phyloP scores from a whole-genome alignment of 2,329 filamentous ascomycete species.

The Diaporthe humulicola region DNA sequence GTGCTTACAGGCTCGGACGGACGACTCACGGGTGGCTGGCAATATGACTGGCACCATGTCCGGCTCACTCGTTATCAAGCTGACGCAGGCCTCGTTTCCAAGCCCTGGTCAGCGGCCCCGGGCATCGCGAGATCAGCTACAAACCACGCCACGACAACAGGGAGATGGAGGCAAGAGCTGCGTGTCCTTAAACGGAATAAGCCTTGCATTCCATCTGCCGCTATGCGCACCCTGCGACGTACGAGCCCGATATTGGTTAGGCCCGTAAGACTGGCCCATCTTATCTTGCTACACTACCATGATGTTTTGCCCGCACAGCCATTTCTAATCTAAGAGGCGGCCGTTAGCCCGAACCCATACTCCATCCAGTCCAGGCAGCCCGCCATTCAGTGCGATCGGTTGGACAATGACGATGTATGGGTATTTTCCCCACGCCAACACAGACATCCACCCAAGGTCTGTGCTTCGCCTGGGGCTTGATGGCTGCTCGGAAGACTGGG shows the following conservation, averaged over 20 bases:
- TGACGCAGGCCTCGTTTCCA: slow-evolving; percentile 16
- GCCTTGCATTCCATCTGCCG: slow-evolving; percentile 3
- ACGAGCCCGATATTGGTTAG: slow-evolving; percentile 9
- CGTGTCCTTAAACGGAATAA: slow-evolving; percentile 25
- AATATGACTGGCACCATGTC: slow-evolving; percentile 23
- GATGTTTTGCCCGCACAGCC: slow-evolving; percentile 23
- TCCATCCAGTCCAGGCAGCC: neutral
- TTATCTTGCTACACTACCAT: slow-evolving; percentile 6
- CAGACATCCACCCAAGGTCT: slow-evolving; percentile 24
- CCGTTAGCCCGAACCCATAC: slow-evolving; percentile 18
- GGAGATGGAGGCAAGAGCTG: slow-evolving; percentile 15
- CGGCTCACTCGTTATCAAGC: slow-evolving; percentile 3
- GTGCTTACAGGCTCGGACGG: neutral
- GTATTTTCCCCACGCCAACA: slow-evolving; percentile 16
- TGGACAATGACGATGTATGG: slow-evolving; percentile 6
- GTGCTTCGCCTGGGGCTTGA: slow-evolving; percentile 16
- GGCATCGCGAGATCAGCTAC: slow-evolving; percentile 11
- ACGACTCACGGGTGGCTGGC: neutral
- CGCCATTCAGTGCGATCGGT: neutral
- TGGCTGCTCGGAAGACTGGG: slow-evolving; percentile 1
- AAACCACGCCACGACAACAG: slow-evolving; percentile 12
- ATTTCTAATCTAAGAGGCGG: slow-evolving; percentile 25
- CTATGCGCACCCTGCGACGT: slow-evolving; percentile 10
- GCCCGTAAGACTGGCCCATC: slow-evolving; percentile 11
- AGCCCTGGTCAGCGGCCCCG: slow-evolving; percentile 14